phyloP scores from a whole-genome alignment of 2,329 filamentous ascomycete genomes.

The Arachnomyces sp. region DNA sequence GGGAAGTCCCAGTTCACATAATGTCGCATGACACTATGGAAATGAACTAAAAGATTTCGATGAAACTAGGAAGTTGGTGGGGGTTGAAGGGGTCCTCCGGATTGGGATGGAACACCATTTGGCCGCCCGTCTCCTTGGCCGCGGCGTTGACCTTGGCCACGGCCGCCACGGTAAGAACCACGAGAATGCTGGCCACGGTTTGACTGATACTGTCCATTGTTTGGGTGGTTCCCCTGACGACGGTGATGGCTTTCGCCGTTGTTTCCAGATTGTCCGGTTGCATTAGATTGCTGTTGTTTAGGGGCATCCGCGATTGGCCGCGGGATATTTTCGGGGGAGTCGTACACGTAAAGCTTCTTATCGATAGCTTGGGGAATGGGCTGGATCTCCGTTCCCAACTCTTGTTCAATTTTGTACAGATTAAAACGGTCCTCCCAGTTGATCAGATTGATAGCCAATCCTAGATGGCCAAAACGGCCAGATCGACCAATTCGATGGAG shows the following conservation, averaged over 20 bases:
- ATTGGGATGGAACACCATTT: conserved; percentile 20
- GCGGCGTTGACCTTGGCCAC: conserved; percentile 36
- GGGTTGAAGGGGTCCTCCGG: conserved; percentile 22
- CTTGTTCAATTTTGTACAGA: conserved; percentile 95
- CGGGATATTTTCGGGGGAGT: conserved; percentile 89
- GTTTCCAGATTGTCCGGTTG: conserved; percentile 12
- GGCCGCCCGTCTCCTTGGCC: conserved; percentile 25
- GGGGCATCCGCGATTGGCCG: conserved; percentile 59
- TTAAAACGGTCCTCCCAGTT: conserved; percentile 99
- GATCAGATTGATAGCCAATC: conserved; percentile 97
- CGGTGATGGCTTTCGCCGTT: conserved; percentile 19
- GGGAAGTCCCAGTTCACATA: too few relatives aligned
- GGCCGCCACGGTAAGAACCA: conserved; percentile 35
- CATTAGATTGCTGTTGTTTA: conserved; percentile 19
- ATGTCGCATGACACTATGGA: too few relatives aligned
- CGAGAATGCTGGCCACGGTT: conserved; percentile 26
- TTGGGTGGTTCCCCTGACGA: conserved; percentile 27
- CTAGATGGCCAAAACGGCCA: conserved; percentile 91
- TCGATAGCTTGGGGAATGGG: conserved; percentile 92
- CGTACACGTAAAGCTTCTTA: conserved; percentile 97
- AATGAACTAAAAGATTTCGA: too few relatives aligned
- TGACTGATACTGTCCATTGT: conserved; percentile 28
- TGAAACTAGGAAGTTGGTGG: conserved; percentile 22
- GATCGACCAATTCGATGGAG: conserved; percentile 97
- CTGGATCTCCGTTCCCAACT: conserved; percentile 93